Base-by-base conservation (phyloP, 495 filamentous ascomycete species). In the Cryomyces antarcticus region DNA sequence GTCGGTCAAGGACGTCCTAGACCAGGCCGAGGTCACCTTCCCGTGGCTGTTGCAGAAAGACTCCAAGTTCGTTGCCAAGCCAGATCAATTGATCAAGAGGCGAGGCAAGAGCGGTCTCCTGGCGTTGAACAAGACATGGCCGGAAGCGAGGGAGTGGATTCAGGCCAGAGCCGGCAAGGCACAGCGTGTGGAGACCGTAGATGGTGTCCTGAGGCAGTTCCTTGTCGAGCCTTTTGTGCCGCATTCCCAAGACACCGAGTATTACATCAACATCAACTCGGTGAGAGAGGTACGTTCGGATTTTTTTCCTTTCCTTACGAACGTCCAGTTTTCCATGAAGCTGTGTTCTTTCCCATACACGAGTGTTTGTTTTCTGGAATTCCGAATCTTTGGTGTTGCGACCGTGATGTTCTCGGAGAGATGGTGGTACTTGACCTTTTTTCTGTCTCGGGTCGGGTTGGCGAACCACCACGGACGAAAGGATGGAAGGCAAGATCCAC, bases 71-170 rank as follows among this genome's bases (percentile, higher is more conserved):
- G 89, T 99, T 52, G 92, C 92, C 37, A 99, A 99, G 75, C 89
- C 89, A 52, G 89, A 99, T 72, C 92, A 96, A 69, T 74, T 96
- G 64, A 96, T 99, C 71, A 99, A 99, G 79, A 70, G 89, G 58
- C 75, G 89, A 67, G 89, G 89, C 59, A 99, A 99, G 85, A 93
- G 83, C 61, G 89, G 89, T 59, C 77, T 99, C 39, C 69, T 99
- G 40, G 82, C 82, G 41, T 70, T 99, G 56, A 99, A 99, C 73
- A 95, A 96, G 78, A 77, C 79, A 49, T 99, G 89, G 89, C 54
- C 82, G 37, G 86, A 96, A 57, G 80, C 86, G 39, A 77, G 77
- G 58, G 81, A 76, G 45, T 99, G 89, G 89, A 78, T 99, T 64
- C 80, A 82, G 61, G 76, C 78, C 60, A 75, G 85, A 45, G 89